Evolutionary conservation across 345 rosid species (phyloP).

Genomic region (Eucalyptus globulus): DNA sequence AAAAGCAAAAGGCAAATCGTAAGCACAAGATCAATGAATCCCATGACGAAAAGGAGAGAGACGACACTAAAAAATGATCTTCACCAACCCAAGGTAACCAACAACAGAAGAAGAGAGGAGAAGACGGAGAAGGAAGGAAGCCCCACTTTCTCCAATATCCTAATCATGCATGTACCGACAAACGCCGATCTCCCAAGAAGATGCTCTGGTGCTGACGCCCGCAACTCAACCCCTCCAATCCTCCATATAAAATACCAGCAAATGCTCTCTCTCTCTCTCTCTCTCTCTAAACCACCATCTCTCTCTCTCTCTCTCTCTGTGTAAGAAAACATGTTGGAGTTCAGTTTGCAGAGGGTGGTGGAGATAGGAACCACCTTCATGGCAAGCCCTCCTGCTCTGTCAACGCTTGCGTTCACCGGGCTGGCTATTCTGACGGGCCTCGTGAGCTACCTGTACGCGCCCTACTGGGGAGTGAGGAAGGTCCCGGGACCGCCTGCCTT

Average conservation of each 20-base stretch:
- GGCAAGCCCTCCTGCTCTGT: not conserved
- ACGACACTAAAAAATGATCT: not conserved
- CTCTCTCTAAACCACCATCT: not conserved
- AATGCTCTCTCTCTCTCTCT: not conserved
- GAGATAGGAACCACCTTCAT: not conserved
- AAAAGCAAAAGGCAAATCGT: not conserved
- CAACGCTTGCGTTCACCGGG: slow-evolving; percentile 17
- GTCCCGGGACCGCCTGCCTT: slow-evolving; percentile 45
- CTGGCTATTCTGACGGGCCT: slow-evolving; percentile 67
- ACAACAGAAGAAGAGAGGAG: not conserved
- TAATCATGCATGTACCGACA: not conserved
- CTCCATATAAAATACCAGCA: not conserved
- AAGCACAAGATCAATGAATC: not conserved
- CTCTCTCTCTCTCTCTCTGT: not conserved
- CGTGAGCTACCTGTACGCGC: slow-evolving; percentile 20
- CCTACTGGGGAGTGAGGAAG: slow-evolving; percentile 31
- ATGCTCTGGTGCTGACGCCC: not conserved
- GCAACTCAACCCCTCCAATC: not conserved
- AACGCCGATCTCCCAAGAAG: not conserved
- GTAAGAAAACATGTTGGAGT: not conserved
- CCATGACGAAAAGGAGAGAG: not conserved
- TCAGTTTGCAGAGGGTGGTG: not conserved
- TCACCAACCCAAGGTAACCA: not conserved
- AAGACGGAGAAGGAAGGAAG: not conserved
- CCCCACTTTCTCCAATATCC: not conserved